Conservation (phyloP, 345 rosid species). For the Raphanus raphanistrum region DNA sequence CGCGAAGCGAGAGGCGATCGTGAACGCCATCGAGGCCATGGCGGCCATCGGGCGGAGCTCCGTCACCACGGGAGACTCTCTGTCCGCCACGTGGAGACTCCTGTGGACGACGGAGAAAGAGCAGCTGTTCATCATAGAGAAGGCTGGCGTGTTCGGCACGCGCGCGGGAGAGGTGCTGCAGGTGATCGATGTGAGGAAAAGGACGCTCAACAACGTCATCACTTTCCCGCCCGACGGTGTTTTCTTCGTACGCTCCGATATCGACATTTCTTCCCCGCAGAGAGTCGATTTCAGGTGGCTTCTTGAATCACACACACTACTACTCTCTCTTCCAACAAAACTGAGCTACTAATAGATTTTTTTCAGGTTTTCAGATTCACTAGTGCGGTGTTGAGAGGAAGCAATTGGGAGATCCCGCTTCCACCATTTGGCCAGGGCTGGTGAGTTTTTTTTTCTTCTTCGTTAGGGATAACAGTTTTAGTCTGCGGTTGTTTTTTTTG, state of each 20-base stretch:
- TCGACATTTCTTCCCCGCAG: constrained; percentile 72
- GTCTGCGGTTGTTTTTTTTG: not conserved
- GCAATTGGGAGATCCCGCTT: constrained; percentile 74
- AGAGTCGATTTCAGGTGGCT: constrained; percentile 56
- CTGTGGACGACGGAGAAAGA: constrained; percentile 97
- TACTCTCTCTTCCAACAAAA: too few species aligned
- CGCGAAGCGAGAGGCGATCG: constrained; percentile 50
- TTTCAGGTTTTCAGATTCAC: constrained; percentile 49
- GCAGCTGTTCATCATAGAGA: constrained; percentile 86
- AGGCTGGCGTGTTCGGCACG: constrained; percentile 71
- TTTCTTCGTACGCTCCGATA: constrained; percentile 76
- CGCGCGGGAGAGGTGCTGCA: constrained; percentile 81
- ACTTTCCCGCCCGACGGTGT: constrained; percentile 91
- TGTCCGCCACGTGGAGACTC: constrained; percentile 83
- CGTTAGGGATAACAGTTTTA: not conserved
- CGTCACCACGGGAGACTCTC: constrained; percentile 59
- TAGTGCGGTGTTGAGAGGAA: constrained; percentile 74
- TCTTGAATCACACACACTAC: too few species aligned
- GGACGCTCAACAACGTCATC: constrained; percentile 71
- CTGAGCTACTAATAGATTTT: too few species aligned
- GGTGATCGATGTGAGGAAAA: constrained; percentile 72
- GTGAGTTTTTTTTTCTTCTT: constrained; percentile 46
- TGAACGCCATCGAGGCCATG: constrained; percentile 64
- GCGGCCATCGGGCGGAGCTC: constrained; percentile 56
- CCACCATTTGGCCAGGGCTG: constrained; percentile 96